A percentile compares a stretch with the other conserved stretches of the same genome.
phyloP scores from a whole-genome alignment of 2,329 filamentous ascomycete genomes.

The Tolypocladium capitatum region DNA sequence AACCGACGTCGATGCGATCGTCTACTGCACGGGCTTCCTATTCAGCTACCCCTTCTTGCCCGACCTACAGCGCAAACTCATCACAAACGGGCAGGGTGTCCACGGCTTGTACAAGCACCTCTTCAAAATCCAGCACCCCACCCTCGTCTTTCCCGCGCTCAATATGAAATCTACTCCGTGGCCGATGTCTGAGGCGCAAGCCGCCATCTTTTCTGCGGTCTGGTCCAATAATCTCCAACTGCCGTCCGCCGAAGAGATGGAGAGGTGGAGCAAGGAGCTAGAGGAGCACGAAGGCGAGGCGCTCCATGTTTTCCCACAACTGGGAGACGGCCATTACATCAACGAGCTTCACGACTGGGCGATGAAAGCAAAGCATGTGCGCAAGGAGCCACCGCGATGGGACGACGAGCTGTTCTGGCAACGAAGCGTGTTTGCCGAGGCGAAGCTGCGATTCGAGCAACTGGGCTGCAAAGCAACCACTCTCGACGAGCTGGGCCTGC shows the following conservation, averaged over 20 bases:
- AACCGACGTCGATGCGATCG: slow-evolving; percentile 54
- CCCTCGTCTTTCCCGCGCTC: slow-evolving; percentile 62
- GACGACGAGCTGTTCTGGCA: slow-evolving; percentile 58
- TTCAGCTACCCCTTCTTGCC: slow-evolving; percentile 67
- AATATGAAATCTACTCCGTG: slow-evolving; percentile 84
- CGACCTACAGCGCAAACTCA: slow-evolving; percentile 33
- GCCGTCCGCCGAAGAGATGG: slow-evolving; percentile 52
- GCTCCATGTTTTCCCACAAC: slow-evolving; percentile 16
- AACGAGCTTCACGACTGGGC: slow-evolving; percentile 56
- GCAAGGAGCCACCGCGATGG: slow-evolving; percentile 63
- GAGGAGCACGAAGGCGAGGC: slow-evolving; percentile 31
- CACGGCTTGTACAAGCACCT: slow-evolving; percentile 67
- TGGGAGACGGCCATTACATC: slow-evolving; percentile 52
- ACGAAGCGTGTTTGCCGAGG: slow-evolving; percentile 51
- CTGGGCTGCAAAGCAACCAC: slow-evolving; percentile 50
- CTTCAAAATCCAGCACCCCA: slow-evolving; percentile 63
- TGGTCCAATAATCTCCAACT: slow-evolving; percentile 60
- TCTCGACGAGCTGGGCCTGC: slow-evolving; percentile 60
- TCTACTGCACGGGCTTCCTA: slow-evolving; percentile 87
- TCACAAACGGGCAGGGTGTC: slow-evolving; percentile 57
- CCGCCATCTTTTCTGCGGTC: slow-evolving; percentile 60
- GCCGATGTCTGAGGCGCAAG: slow-evolving; percentile 65
- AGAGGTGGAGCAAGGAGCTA: slow-evolving; percentile 50
- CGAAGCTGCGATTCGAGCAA: slow-evolving; percentile 59
- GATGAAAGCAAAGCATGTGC: slow-evolving; percentile 31